Base-by-base conservation (phyloP, 257 asterid species). In the Ocimum tenuiflorum region DNA sequence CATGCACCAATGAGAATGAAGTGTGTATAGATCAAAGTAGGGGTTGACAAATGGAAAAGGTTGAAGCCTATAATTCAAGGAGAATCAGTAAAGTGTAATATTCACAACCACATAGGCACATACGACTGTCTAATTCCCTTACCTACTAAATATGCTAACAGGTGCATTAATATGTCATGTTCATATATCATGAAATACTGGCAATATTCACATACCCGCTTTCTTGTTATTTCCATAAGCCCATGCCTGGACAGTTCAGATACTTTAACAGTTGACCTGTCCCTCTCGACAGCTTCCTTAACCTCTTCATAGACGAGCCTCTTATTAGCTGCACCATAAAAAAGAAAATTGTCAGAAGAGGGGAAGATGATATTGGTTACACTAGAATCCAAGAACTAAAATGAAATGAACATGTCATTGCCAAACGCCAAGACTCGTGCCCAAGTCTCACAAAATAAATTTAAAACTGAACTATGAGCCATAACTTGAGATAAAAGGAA, bases 161-260 rank as follows among this genome's bases (percentile, higher is more conserved):
- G 48, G 23, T 15, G 42, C 24, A 53, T 14, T 33, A 70, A 48
- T 23, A 62, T 19, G 56, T 52, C 35, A 64, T 19, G 68, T 54
- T 61, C 35, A 4, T 36, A n/a, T 23, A 52, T 10, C 12, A 55
- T 14, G 57, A 61, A 62, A 52, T 17, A 14, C 31, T 31, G 54
- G 60, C 19, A 24, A 38, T 41, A 48, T 56, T 38, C 55, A 78
- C 82, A 73, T 77, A 92, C 99, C 85, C 99, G 79, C 85, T 92
- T 92, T 56, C 97, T 77, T 49, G 96, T 92, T 64, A 92, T 89
- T 81, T 92, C 99, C 99, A 92, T 92, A 63, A 92, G 96, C 66
- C 96, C 99, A n/a, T 89, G 78, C 75, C 85, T 85, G 59, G 99
- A 89, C 64, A 89, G 69, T 68, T 92, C 97, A 54, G 95, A 92